Evolutionary conservation across 2,329 filamentous ascomycete species (phyloP), one percentile per base, ranked within the genome.

Genomic region (Lasiodiplodia gonubiensis): DNA sequence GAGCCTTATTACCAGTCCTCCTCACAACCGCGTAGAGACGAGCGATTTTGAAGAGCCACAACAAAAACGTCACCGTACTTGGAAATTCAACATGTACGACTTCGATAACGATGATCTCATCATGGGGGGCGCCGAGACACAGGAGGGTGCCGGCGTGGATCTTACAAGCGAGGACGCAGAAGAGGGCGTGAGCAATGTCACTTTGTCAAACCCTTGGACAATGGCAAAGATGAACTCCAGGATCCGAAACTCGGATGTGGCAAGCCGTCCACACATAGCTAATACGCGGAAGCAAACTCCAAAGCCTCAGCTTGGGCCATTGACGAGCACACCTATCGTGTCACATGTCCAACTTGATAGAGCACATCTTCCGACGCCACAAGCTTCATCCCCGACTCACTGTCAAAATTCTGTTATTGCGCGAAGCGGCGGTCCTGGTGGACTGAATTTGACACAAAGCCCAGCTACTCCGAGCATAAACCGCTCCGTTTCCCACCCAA

Each of bases 151-250:
- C 8, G n/a, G 52, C 8, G 71, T 76, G 14, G 68, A 71, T 12
- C 59, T 74, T 8, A 71, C 73, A 53, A 74, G 76, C 49, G 23
- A 70, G 21, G 73, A 73, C 42, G 21, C 69, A 3, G 76, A 70
- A 55, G 75, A 78, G 65, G 70, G 75, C 30, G 73, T 69, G 4
- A n/a, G 23, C 18, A 49, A 54, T 48, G 14, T 67, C 25, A 55
- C 37, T 51, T 65, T 81, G 4, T 82, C 79, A 1, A 85, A 85
- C 68, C 84, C 84, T 1, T 85, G 82, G 82, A 80, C 80, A 0
- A 77, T 83, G 52, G 82, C 83, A 27, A 83, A 80, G 68, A 79
- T 85, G 76, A 83, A 84, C 54, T 66, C 65, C 8, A 60, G 23
- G 18, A 35, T 52, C 23, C 35, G 23, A 4, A 53, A 33, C 8